Evolutionary conservation across 441 rosid species (phyloP).

Genomic region (Eruca vesicaria): DNA sequence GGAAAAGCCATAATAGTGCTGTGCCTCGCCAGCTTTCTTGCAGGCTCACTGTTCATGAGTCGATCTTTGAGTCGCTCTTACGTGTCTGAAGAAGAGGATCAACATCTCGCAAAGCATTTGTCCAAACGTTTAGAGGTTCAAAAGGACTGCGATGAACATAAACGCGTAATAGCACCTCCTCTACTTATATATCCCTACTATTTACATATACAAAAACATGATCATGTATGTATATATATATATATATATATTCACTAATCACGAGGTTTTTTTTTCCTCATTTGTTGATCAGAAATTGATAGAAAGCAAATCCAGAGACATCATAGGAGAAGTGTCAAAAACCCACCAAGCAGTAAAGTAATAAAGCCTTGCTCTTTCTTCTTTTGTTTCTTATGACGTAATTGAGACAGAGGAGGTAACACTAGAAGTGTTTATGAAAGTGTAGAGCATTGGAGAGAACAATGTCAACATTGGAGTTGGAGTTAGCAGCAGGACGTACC

Average conservation of each 20-base stretch:
- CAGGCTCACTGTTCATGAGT: conserved; percentile 64
- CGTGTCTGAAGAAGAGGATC: conserved; percentile 30
- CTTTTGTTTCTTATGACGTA: too few species aligned
- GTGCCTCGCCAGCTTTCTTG: conserved; percentile 71
- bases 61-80: conserved; percentile 44
- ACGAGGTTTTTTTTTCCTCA: background rate
- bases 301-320: conserved; percentile 57
- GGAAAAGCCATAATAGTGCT: conserved; percentile 57
- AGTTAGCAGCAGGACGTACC: conserved; percentile 48
- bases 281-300: conserved; percentile 45
- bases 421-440: background rate
- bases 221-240: too few species aligned
- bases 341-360: conserved; percentile 81
- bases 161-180: conserved; percentile 50
- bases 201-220: too few species aligned
- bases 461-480: conserved; percentile 67
- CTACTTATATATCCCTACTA: background rate
- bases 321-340: conserved; percentile 62
- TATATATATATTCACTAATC: too few species aligned
- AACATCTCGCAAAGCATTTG: conserved; percentile 29
- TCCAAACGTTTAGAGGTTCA: conserved; percentile 33
- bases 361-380: too few species aligned
- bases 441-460: conserved; percentile 69
- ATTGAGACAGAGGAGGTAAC: conserved; percentile 7
- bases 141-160: conserved; percentile 63